These are phyloP conservation scores for Obba rivulosa DNA, from an alignment of 768 basidiomycete species.

Conservation along the genomic window DNA sequence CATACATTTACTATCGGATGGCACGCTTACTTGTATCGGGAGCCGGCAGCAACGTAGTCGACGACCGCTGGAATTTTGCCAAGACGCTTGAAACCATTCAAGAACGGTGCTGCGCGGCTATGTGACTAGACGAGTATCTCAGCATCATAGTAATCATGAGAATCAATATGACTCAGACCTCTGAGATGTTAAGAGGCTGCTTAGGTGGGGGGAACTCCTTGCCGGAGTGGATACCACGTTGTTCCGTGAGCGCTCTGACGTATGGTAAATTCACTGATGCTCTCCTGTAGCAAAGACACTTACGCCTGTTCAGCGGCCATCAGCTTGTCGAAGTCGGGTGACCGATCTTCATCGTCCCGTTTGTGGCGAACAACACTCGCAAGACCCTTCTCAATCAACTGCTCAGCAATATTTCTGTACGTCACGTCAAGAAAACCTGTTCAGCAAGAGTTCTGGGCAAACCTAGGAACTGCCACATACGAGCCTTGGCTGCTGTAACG, in stretches of 20 bases:
- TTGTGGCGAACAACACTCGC: constrained; percentile 88
- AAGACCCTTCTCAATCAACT: constrained; percentile 89
- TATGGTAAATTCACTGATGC: constrained; percentile 3
- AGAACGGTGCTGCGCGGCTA: constrained; percentile 80
- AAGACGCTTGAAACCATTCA: constrained; percentile 86
- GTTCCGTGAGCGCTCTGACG: constrained; percentile 68
- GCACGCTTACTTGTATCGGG: constrained; percentile 79
- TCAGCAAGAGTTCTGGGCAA: constrained; percentile 1
- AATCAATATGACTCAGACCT: constrained; percentile 42
- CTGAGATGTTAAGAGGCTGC: constrained; percentile 86
- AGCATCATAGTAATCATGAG: background rate
- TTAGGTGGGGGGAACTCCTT: constrained; percentile 81
- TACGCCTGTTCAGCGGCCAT: constrained; percentile 92
- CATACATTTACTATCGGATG: background rate
- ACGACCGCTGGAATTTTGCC: constrained; percentile 83
- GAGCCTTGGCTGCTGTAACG: constrained; percentile 76
- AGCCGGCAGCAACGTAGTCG: constrained; percentile 91
- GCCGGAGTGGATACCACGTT: constrained; percentile 84
- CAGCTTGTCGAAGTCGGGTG: constrained; percentile 93
- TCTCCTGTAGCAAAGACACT: constrained; percentile 24
- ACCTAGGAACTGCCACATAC: constrained; percentile 40
- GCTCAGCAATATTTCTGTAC: constrained; percentile 85
- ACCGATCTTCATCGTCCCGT: constrained; percentile 92
- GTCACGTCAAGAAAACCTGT: background rate
- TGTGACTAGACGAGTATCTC: constrained; percentile 1